A percentile compares a stretch with the other conserved stretches of the same genome.
Evolutionary conservation across 192 early-diverging fungal species (phyloP).

Genomic region (Funneliformis geosporum): DNA sequence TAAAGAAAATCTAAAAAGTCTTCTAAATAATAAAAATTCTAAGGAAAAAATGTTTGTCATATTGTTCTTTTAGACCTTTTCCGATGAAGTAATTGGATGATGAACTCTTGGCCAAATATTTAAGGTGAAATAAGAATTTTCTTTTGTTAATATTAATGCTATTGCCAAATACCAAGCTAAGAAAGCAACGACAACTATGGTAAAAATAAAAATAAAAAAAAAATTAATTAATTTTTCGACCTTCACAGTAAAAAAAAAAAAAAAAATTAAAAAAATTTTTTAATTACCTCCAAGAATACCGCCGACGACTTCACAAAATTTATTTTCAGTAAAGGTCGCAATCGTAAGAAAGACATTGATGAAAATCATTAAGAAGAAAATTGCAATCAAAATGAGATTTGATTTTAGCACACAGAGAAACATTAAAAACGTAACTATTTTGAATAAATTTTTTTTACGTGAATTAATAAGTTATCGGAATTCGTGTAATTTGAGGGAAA

Average conservation of each 20-base stretch:
- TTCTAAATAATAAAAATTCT: no score
- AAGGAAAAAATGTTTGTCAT: no score
- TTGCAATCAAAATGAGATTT: constrained; percentile 59
- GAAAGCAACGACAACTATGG: constrained; percentile 62
- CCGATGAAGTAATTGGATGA: background rate
- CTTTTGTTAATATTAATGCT: constrained; percentile 53
- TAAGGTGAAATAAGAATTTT: constrained; percentile 52
- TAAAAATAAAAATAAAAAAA: background rate
- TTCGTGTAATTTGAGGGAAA: background rate
- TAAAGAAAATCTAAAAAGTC: no score
- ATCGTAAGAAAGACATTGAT: constrained; percentile 69
- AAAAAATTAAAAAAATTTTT: background rate
- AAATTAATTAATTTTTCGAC: background rate
- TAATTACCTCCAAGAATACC: constrained; percentile 60
- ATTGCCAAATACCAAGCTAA: constrained; percentile 76
- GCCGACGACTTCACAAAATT: constrained; percentile 39
- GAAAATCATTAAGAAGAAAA: constrained; percentile 67
- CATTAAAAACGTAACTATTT: constrained; percentile 61
- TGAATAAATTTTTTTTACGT: background rate
- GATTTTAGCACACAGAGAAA: constrained; percentile 66
- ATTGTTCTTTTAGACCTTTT: background rate
- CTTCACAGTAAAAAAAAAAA: background rate
- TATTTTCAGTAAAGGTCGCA: constrained; percentile 56
- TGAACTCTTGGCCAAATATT: constrained; percentile 34
- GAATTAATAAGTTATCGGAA: no score